Evolutionary conservation across 495 filamentous ascomycete species (phyloP), one percentile per base, ranked within the genome.

Genomic region (Penicillium herquei): DNA sequence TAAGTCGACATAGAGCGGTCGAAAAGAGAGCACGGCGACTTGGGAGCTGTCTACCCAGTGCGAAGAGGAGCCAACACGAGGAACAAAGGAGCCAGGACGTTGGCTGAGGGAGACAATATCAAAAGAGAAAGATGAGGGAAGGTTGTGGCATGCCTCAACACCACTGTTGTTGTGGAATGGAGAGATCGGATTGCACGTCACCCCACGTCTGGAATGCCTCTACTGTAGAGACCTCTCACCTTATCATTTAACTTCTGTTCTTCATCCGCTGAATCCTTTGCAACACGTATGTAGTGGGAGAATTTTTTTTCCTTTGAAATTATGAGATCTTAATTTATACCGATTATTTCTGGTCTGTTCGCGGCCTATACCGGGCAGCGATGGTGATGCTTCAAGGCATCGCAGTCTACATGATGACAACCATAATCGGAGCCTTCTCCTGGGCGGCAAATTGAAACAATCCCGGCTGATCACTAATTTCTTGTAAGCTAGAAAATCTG

Each of bases 71-170:
- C 35, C 17, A 35, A 51, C 54, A 39, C 31, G 42, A 55, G 33
- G 21, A 45, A 42, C 45, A 30, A 40, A 51, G 18, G 47, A 39
- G 12, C 43, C 10, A 21, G 13, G 16, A 18, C 32, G 35, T 18
- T 33, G 33, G 45, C 11, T 42, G 17, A 13, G 17, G 51, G 32
- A 31, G 40, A 11, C n/a, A 48, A 13, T 42, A 56, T 48, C 44
- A 45, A 53, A 55, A 58, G 56, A 54, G 17, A 32, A 46, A 16
- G 6, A 34, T 39, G 50, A 42, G 40, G 35, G 44, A 39, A 39
- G 30, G 30, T 47, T n/a, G 10, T 57, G 58, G 54, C 58, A 61
- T 61, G 54, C 58, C 51, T 56, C 40, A 50, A 54, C 54, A 53
- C 58, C 21, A 54, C 54, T 61, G 53, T 55, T 47, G 51, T 47